Conservation (phyloP, 1,139 yeast species). For the Geotrichum phurueaensis region DNA sequence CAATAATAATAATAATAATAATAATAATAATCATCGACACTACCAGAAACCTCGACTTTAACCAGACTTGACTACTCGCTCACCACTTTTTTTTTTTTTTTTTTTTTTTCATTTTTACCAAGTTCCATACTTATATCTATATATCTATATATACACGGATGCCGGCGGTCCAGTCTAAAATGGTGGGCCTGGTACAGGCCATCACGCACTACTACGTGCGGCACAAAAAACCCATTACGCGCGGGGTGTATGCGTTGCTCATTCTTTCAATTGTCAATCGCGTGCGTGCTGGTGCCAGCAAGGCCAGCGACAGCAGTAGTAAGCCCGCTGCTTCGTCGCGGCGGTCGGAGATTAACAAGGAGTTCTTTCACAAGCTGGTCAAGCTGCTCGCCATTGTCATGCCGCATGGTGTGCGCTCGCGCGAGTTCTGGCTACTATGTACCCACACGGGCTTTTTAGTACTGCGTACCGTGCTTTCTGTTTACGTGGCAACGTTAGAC, state of each 20-base stretch:
- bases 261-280: neutral
- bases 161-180: slow-evolving; percentile 15
- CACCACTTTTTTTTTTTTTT: too few species aligned
- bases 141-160: neutral
- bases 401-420: slow-evolving; percentile 34
- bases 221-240: slow-evolving; percentile 27
- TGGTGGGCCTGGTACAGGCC: slow-evolving; percentile 14
- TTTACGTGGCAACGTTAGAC: slow-evolving; percentile 81
- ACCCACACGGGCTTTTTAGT: slow-evolving; percentile 60
- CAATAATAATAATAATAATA: too few species aligned
- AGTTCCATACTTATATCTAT: neutral
- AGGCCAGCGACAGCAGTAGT: slow-evolving; percentile 12
- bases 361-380: slow-evolving; percentile 30
- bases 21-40: too few species aligned
- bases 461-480: slow-evolving; percentile 64
- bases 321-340: slow-evolving; percentile 2
- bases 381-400: slow-evolving; percentile 34
- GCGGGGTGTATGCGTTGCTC: slow-evolving; percentile 22
- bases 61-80: too few species aligned
- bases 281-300: slow-evolving; percentile 14
- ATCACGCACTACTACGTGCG: slow-evolving; percentile 21
- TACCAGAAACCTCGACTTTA: neutral
- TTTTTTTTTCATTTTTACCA: neutral
- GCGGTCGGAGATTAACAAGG: slow-evolving; percentile 34
- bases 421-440: slow-evolving; percentile 40